phyloP scores from a whole-genome alignment of 495 filamentous ascomycete genomes.

The Amphirosellinia nigrospora region DNA sequence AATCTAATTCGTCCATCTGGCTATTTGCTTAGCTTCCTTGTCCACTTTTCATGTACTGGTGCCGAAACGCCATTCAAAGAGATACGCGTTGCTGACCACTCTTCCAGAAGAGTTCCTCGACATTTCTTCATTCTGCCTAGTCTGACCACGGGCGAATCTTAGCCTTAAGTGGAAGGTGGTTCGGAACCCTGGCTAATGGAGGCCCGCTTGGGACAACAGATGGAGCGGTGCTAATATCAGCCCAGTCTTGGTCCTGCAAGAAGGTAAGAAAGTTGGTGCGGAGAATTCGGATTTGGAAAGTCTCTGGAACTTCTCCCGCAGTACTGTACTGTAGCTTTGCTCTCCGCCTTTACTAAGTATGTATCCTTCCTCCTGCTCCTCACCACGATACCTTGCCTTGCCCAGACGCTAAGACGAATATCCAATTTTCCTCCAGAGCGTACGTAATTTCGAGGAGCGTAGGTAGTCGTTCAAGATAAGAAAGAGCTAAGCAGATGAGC shows the following conservation, averaged over 20 bases:
- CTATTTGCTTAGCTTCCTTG: no score
- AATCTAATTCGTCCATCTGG: no score
- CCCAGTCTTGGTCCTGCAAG: slow-evolving; percentile 12
- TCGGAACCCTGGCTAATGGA: background rate
- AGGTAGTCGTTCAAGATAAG: slow-evolving; percentile 6
- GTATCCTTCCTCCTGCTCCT: no score
- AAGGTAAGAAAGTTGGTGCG: background rate
- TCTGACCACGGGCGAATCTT: background rate
- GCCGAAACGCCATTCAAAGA: no score
- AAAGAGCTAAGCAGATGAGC: no score
- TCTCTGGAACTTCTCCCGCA: slow-evolving; percentile 8
- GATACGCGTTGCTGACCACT: slow-evolving; percentile 1
- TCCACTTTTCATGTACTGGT: no score
- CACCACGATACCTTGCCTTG: background rate
- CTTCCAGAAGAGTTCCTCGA: slow-evolving; percentile 26
- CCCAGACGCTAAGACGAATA: slow-evolving; percentile 1
- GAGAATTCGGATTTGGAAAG: slow-evolving; percentile 23
- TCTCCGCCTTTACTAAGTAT: background rate
- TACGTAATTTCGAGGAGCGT: slow-evolving; percentile 3
- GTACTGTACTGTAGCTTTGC: background rate
- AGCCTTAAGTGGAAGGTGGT: slow-evolving; percentile 15
- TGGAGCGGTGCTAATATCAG: slow-evolving; percentile 16
- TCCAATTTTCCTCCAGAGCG: background rate
- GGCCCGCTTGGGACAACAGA: background rate
- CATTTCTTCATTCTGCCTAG: slow-evolving; percentile 22